Evolutionary conservation across 108 stramenopile species (phyloP).

Genomic region (Cyclostephanos tholiformis): DNA sequence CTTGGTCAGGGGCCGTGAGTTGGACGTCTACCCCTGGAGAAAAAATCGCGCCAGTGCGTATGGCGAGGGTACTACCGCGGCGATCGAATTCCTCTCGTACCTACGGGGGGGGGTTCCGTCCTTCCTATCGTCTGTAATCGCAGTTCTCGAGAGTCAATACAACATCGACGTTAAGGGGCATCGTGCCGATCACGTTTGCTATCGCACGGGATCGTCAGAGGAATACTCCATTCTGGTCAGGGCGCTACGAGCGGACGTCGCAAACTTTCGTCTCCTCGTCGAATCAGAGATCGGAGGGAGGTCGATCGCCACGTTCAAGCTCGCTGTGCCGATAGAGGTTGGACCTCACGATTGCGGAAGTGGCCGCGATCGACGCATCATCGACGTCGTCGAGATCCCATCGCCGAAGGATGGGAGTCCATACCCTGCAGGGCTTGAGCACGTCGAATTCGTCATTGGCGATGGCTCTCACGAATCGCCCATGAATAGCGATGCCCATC

Average conservation of each 20-base stretch:
- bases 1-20: slow-evolving; percentile 13
- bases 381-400: slow-evolving; percentile 58
- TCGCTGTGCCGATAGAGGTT: slow-evolving; percentile 29
- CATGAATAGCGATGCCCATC: slow-evolving; percentile 35
- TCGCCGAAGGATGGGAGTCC: slow-evolving; percentile 56
- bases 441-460: slow-evolving; percentile 62
- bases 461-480: slow-evolving; percentile 23
- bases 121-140: slow-evolving; percentile 34
- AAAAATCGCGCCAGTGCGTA: no score
- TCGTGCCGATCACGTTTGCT: slow-evolving; percentile 63
- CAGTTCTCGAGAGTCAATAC: slow-evolving; percentile 6
- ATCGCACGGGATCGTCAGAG: slow-evolving; percentile 39
- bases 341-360: not conserved
- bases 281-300: slow-evolving; percentile 59
- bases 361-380: not conserved
- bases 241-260: slow-evolving; percentile 4
- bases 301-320: slow-evolving; percentile 51
- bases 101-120: slow-evolving; percentile 35
- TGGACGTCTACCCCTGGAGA: not conserved
- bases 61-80: not conserved
- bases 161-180: slow-evolving; percentile 26
- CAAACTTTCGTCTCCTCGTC: slow-evolving; percentile 38
- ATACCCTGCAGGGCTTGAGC: slow-evolving; percentile 55
- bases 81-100: slow-evolving; percentile 25
- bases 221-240: slow-evolving; percentile 40